phyloP scores from a whole-genome alignment of 2,329 filamentous ascomycete genomes.

The Coniochaeta hoffmannii region DNA sequence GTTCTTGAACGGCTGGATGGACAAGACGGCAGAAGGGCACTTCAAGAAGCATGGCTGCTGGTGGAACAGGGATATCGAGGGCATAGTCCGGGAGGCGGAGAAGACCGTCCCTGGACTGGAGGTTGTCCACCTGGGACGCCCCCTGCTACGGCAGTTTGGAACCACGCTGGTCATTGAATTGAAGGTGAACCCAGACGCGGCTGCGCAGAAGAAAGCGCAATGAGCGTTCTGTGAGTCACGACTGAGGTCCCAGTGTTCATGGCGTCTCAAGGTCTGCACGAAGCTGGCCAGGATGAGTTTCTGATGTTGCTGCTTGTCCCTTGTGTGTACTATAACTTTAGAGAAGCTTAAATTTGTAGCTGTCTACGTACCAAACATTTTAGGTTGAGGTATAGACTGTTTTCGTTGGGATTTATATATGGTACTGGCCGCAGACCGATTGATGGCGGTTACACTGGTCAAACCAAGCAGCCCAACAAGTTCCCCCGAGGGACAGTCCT shows the following conservation, averaged over 20 bases:
- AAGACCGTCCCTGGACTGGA: conserved; percentile 44
- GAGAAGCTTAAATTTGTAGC: too few relatives aligned
- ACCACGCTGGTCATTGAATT: conserved; percentile 55
- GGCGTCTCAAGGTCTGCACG: background rate
- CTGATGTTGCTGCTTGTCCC: too few relatives aligned
- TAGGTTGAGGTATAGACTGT: too few relatives aligned
- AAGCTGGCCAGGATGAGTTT: background rate
- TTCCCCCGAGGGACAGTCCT: too few relatives aligned
- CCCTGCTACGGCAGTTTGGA: conserved; percentile 45
- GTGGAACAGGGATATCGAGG: conserved; percentile 60
- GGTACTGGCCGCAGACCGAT: too few relatives aligned
- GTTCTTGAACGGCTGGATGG: conserved; percentile 48
- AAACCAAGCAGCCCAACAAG: too few relatives aligned
- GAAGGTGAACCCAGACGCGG: conserved; percentile 23
- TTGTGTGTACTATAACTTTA: too few relatives aligned
- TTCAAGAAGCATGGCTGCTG: conserved; percentile 57
- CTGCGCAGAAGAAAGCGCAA: background rate
- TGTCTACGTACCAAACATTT: too few relatives aligned
- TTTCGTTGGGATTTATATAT: too few relatives aligned
- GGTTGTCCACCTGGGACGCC: conserved; percentile 45
- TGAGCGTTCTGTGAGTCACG: background rate
- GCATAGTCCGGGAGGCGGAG: conserved; percentile 43
- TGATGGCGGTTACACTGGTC: background rate
- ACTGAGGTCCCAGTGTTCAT: too few relatives aligned
- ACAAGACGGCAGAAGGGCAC: conserved; percentile 46